Evolutionary conservation across 805 yeast genomes (phyloP).

Genomic region (Hanseniaspora pseudoguilliermondii): DNA sequence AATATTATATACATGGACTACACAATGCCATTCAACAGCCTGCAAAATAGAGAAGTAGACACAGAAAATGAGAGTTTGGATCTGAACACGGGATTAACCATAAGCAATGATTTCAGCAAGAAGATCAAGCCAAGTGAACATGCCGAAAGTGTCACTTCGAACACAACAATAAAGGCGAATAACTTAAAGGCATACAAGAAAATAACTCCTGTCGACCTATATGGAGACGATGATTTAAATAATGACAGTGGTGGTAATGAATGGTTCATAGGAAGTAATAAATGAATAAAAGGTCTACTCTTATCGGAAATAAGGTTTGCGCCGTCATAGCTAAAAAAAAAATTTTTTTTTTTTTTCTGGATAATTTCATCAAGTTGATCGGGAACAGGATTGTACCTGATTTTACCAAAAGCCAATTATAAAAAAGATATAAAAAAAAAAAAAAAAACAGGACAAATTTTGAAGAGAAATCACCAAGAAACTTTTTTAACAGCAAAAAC

Average conservation of each 20-base stretch:
- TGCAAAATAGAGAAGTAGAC: neutral
- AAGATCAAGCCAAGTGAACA: neutral
- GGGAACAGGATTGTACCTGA: too few species aligned
- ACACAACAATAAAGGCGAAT: neutral
- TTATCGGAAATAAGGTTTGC: neutral
- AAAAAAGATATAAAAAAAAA: too few species aligned
- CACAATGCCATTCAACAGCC: neutral
- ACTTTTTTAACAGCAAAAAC: too few species aligned
- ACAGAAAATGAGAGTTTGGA: constrained; percentile 18
- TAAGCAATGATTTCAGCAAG: neutral
- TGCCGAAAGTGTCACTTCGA: constrained; percentile 5
- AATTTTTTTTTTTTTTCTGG: neutral
- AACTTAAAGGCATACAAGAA: neutral
- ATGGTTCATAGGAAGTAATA: constrained; percentile 2
- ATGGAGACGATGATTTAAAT: neutral
- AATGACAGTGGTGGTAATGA: neutral
- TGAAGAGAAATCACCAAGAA: too few species aligned
- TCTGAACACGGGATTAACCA: constrained; percentile 19
- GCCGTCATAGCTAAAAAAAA: neutral
- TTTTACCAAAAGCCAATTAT: too few species aligned
- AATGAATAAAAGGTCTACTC: neutral
- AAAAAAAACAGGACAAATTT: too few species aligned
- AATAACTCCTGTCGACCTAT: neutral
- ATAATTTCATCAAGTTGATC: too few species aligned
- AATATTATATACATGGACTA: neutral